These are phyloP conservation scores for Pinus tabuliformis DNA, from an alignment of 75 land plant species.

Conservation along the genomic window DNA sequence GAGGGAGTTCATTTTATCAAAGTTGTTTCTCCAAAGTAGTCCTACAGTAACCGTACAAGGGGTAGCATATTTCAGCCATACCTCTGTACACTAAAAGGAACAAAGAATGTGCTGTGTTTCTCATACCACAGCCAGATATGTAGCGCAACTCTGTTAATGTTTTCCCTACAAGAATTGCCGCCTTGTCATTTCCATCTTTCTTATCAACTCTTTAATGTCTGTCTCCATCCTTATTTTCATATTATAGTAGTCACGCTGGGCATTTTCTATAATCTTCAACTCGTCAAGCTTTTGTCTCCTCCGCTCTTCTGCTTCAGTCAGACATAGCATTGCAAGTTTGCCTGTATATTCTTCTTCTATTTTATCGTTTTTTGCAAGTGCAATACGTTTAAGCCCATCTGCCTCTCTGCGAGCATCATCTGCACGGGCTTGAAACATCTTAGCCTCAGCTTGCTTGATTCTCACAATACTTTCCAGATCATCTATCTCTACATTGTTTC, in stretches of 20 bases:
- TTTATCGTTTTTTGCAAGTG: slow-evolving; percentile 54
- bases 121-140: neutral
- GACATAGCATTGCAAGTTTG: slow-evolving; percentile 73
- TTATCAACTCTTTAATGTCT: slow-evolving; percentile 79
- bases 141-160: neutral
- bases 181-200: slow-evolving; percentile 85
- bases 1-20: no score
- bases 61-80: no score
- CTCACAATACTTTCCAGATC: slow-evolving; percentile 82
- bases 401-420: slow-evolving; percentile 89
- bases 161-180: slow-evolving; percentile 25
- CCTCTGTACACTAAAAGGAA: no score
- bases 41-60: no score
- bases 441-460: slow-evolving; percentile 90
- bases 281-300: slow-evolving; percentile 74
- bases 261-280: slow-evolving; percentile 70
- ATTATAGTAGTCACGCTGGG: slow-evolving; percentile 76
- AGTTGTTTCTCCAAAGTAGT: no score
- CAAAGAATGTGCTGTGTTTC: no score
- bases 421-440: slow-evolving; percentile 83
- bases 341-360: slow-evolving; percentile 78
- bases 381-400: slow-evolving; percentile 55
- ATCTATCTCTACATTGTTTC: slow-evolving; percentile 65
- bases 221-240: slow-evolving; percentile 89
- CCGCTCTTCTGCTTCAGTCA: slow-evolving; percentile 83